Percentiles rank a stretch among this genome's conserved stretches.
phyloP scores from a whole-genome alignment of 331 rosid species.

The Arachis monticola region DNA sequence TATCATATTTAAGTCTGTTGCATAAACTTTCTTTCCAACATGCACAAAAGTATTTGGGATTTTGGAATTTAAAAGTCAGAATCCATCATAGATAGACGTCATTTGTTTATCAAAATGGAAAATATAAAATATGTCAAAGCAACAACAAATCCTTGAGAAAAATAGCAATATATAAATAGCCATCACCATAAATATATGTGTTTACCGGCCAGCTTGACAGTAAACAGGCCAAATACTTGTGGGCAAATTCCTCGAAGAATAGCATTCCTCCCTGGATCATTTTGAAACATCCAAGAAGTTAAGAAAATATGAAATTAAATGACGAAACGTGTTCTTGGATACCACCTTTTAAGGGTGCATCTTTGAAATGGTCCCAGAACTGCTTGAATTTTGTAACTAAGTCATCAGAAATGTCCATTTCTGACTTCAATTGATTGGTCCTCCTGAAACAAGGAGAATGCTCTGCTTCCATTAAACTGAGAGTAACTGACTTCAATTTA shows the following conservation, averaged over 20 bases:
- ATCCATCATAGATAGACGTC: slow-evolving; percentile 14
- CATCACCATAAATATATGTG: slow-evolving; percentile 29
- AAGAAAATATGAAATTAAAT: slow-evolving; percentile 17
- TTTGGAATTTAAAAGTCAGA: slow-evolving; percentile 5
- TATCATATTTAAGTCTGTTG: neutral
- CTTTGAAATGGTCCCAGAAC: slow-evolving; percentile 77
- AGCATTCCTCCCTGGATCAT: slow-evolving; percentile 88
- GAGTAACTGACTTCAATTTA: slow-evolving; percentile 32
- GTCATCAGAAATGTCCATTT: slow-evolving; percentile 72
- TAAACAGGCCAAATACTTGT: slow-evolving; percentile 91
- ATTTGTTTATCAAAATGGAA: slow-evolving; percentile 30
- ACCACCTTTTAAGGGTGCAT: slow-evolving; percentile 83
- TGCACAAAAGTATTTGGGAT: slow-evolving; percentile 4
- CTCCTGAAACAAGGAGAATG: slow-evolving; percentile 60
- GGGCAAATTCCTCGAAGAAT: slow-evolving; percentile 92
- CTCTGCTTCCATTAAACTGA: slow-evolving; percentile 32
- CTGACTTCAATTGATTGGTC: slow-evolving; percentile 82
- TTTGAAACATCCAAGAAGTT: slow-evolving; percentile 34
- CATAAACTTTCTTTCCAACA: slow-evolving; percentile 12
- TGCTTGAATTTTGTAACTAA: slow-evolving; percentile 62
- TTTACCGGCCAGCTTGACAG: slow-evolving; percentile 95
- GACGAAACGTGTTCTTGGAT: slow-evolving; percentile 17
- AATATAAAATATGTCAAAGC: slow-evolving; percentile 27
- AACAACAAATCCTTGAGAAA: slow-evolving; percentile 25
- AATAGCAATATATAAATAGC: slow-evolving; percentile 17